Evolutionary conservation across 164 flowering plant species (phyloP).

Genomic region (Aristolochia fimbriata): DNA sequence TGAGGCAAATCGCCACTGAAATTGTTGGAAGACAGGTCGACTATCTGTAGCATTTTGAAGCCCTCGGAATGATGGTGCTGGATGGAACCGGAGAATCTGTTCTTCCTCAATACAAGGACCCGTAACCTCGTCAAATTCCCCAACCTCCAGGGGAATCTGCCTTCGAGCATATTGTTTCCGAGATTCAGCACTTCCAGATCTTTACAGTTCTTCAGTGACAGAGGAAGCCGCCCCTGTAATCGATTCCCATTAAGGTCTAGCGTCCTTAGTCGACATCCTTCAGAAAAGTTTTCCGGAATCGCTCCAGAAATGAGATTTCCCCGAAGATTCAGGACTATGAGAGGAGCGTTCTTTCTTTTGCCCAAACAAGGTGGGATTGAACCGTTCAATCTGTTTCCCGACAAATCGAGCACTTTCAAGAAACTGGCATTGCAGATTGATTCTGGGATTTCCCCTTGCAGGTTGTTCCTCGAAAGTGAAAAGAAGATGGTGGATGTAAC

Average conservation of each 20-base stretch:
- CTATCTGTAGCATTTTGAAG: slow-evolving; percentile 37
- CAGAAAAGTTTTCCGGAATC: slow-evolving; percentile 24
- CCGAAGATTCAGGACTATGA: slow-evolving; percentile 33
- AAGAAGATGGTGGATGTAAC: slow-evolving; percentile 11
- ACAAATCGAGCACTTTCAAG: slow-evolving; percentile 42
- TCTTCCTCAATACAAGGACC: slow-evolving; percentile 49
- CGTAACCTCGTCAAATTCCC: slow-evolving; percentile 23
- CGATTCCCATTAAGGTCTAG: slow-evolving; percentile 38
- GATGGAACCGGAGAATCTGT: slow-evolving; percentile 37
- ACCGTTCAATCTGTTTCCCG: slow-evolving; percentile 36
- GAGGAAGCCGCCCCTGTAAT: slow-evolving; percentile 40
- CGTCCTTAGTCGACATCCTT: slow-evolving; percentile 22
- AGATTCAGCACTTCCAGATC: slow-evolving; percentile 42
- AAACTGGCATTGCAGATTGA: slow-evolving; percentile 36
- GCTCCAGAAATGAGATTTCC: slow-evolving; percentile 30
- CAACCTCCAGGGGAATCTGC: slow-evolving; percentile 40
- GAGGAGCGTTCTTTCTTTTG: background rate
- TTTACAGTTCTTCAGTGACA: slow-evolving; percentile 36
- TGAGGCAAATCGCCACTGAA: slow-evolving; percentile 30
- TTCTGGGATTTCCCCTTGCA: slow-evolving; percentile 14
- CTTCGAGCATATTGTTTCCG: slow-evolving; percentile 43
- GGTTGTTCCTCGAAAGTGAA: slow-evolving; percentile 24
- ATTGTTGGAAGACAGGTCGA: slow-evolving; percentile 40
- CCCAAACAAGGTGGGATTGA: slow-evolving; percentile 35
- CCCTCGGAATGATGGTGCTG: background rate